Evolutionary conservation across 148 eudicot genomes (phyloP), one percentile per base, ranked within the genome.

Genomic region (Bassia scoparia): DNA sequence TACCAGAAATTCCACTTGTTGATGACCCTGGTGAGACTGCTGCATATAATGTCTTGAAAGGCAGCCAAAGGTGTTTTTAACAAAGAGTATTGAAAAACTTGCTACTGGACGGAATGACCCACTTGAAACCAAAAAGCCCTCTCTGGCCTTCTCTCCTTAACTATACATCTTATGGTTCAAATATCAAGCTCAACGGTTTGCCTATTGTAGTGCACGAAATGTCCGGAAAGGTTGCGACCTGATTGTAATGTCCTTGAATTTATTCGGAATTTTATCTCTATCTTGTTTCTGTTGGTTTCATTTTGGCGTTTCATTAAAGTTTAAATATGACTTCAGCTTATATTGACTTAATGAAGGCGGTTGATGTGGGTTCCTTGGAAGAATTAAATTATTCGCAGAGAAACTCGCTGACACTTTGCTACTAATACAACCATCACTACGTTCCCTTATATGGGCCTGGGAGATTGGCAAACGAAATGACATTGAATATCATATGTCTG

Each of bases 141-240:
- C 21, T 96, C 99, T 74, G 91, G 99, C 37, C 92, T n/a, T 96
- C 67, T 96, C 99, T 65, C 97, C 99, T 7, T 92, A 92, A 83
- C 75, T 96, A 84, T 97, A 96, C 73, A 92, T 96, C 78, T n/a
- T n/a, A n/a, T n/a, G n/a, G 99, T 97, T 53, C 97, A 96, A 80
- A 88, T 96, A 78, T 88, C 97, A 76, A n/a, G 99, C 97, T 10
- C 99, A 96, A 69, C 77, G 99, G 54, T 96, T 97, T 86, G 96
- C 97, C n/a, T 81, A n/a, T 86, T 62, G 99, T n/a, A 96, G 83
- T n/a, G 99, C 96, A 41, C 89, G 84, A 53, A 88, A 78, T 69
- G 87, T 90, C 65, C 85, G 91, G 43, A 81, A 82, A 76, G 77
- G 77, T 77, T 68, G 79, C 69, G n/a, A 74, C 89, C 97, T 73